Base-by-base conservation (phyloP, 306 rosid species). In the Vigna hirtella region DNA sequence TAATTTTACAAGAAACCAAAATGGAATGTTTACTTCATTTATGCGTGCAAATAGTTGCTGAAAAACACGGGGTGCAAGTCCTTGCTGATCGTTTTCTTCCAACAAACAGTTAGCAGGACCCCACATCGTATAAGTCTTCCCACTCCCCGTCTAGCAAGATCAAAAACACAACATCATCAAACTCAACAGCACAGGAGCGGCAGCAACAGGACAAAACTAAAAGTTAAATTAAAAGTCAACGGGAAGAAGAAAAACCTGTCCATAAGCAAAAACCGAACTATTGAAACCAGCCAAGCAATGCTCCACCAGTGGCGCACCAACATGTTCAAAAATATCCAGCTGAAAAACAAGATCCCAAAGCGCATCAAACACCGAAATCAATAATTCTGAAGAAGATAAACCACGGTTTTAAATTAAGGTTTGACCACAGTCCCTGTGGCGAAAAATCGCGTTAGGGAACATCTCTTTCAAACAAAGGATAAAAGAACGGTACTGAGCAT, bases 91-190 rank as follows among this genome's bases (percentile, higher is more conserved):
- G 43, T 85, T 82, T 55, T 79, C 97, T 50, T 86, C 94, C 8
- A 79, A 79, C 87, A 91, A 86, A 75, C 92, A 85, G 74, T 96
- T 96, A 78, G 99, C 89, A 74, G 99, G 99, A 84, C 99, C 99
- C 99, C 99, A 96, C 91, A 96, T 96, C 4, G 99, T 96, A 65
- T 91, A 96, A 12, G 99, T 96, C 89, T 96, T 96, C 34, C 99
- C 99, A 18, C 99, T 96, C 77, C 99, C 99, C 13, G 99, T 96
- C 99, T 93, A 67, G 62, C 43, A 36, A 71, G 73, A 78, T 65
- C 43, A 61, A 65, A 74, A 76, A 73, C 50, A 55, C 30, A 58
- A 42, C 20, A 45, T 7, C 65, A 76, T 47, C 66, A 79, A 65
- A 30, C 47, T 20, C 34, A 71, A 61, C 69, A 20, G 22, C 72